Conservation (phyloP, 163 green algal genomes). For the Chlamydomonas reinhardtii region DNA sequence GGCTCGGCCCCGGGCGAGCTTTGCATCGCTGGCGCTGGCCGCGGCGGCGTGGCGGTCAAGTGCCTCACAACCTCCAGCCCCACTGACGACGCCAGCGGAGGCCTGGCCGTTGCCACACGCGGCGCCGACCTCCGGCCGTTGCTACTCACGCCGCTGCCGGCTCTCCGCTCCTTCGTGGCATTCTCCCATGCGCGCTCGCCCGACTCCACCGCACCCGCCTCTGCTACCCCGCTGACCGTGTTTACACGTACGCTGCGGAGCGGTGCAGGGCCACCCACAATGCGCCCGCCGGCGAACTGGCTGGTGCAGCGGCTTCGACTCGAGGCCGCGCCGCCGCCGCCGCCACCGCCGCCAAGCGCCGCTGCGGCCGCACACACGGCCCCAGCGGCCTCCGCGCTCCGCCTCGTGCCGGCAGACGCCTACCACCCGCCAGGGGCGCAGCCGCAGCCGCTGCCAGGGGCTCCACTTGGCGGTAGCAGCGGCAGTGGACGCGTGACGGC, state of each 20-base stretch:
- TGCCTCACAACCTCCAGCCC: neutral
- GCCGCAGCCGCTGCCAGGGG: neutral
- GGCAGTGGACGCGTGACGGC: neutral
- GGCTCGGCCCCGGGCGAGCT: no score
- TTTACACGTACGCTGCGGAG: no score
- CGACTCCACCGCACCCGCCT: neutral
- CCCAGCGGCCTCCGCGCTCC: no score
- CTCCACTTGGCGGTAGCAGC: no score
- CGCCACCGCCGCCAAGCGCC: no score
- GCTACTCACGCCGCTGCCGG: slow-evolving; percentile 18
- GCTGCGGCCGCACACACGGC: no score
- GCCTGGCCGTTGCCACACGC: no score
- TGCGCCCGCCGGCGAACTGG: neutral
- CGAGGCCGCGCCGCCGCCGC: neutral
- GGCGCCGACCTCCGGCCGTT: neutral
- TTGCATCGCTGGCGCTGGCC: neutral
- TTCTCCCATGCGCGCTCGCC: neutral
- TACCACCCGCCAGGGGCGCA: neutral
- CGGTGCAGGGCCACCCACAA: no score
- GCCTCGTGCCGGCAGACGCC: neutral
- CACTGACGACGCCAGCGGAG: no score
- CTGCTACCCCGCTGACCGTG: neutral
- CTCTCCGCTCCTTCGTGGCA: neutral
- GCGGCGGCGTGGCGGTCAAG: neutral
- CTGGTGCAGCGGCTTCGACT: neutral